These are phyloP conservation scores for Fraxinus sp. DNA, from an alignment of 305 asterid genomes.

Conservation along the genomic window DNA sequence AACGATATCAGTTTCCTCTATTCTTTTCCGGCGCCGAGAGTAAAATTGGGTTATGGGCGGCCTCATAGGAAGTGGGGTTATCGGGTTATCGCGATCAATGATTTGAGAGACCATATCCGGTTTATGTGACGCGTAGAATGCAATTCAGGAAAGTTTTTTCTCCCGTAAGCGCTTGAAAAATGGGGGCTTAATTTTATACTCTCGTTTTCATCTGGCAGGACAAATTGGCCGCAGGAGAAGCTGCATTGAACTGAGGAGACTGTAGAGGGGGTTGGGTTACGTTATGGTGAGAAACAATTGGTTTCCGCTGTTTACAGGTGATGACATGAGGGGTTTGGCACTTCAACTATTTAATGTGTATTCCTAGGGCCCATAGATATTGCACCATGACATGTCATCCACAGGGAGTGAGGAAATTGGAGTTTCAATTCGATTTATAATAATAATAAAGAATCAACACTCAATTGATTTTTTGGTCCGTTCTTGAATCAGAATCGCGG, in stretches of 20 bases:
- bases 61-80: not conserved
- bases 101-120: not conserved
- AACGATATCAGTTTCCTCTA: conserved; percentile 24
- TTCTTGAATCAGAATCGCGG: not conserved
- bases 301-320: not conserved
- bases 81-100: not conserved
- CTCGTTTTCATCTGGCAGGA: not conserved
- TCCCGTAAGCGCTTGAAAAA: not conserved
- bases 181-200: not conserved
- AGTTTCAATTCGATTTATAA: too few species aligned
- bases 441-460: too few species aligned
- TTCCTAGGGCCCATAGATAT: not conserved
- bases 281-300: not conserved
- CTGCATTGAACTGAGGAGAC: not conserved
- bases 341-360: not conserved
- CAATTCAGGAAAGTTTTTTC: not conserved
- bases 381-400: not conserved
- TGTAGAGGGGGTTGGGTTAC: not conserved
- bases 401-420: not conserved
- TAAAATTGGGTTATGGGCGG: conserved; percentile 44
- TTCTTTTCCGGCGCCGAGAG: conserved; percentile 56
- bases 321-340: not conserved
- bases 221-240: not conserved
- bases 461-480: not conserved
- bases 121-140: not conserved